Base-by-base conservation (phyloP, 805 yeast species). In the Tetrapisispora namnaoensis region DNA sequence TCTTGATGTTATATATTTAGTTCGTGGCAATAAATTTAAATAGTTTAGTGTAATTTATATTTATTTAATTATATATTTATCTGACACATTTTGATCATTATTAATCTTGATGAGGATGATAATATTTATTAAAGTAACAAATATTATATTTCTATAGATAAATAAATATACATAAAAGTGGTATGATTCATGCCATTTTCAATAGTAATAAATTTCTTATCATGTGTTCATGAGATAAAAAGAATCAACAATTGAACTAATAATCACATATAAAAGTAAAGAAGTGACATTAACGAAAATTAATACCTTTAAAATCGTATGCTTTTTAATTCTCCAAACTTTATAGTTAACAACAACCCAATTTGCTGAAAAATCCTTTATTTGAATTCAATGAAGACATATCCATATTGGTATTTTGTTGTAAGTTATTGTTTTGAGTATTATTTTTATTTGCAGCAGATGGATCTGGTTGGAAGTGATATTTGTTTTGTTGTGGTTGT, bases 351-450 rank as follows among this genome's bases (percentile, higher is more conserved):
- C 70, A 66, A 52, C 70, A 66, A 10, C 65, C 69, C 22, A 66
- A 44, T 47, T 62, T 66, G 22, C 63, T 52, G 49, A 65, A 65
- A 54, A 61, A 65, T 10, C 70, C 70, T 38, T 61, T 63, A 17
- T 53, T 53, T 9, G 62, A 50, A 10, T 56, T 58, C 21, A 51
- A 28, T n/a, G 62, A 54, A 28, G 54, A 61, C 28, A 48, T 36
- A 21, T 54, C 59, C 42, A 40, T 20, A 7, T 41, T 52, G 30
- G 43, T 41, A 34, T 55, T 55, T 46, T 55, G 56, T 37, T 53
- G 52, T 37, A 52, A 53, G 27, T 46, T 48, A 6, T 50, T 48
- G 14, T 40, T 17, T 35, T 49, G 54, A 24, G 46, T 53, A 22
- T 36, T 38, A 17, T 37, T 62, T 46, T 47, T 47, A 42, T 49